Evolutionary conservation across 2,329 filamentous ascomycete genomes (phyloP).

Genomic region (Epicoccum nigrum): DNA sequence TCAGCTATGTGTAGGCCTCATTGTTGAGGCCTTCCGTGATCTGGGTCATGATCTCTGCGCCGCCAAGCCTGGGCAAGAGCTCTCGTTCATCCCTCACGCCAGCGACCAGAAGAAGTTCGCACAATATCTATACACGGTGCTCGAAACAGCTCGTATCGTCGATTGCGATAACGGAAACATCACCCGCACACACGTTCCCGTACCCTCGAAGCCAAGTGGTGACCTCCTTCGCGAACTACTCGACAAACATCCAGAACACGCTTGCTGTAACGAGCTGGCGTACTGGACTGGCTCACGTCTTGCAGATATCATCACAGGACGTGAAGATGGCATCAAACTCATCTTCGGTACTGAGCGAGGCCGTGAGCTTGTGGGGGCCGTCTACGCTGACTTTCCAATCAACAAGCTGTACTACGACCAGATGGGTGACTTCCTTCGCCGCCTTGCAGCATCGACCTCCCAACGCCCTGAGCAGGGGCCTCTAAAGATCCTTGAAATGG

Average conservation of each 20-base stretch:
- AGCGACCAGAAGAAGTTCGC: conserved; percentile 21
- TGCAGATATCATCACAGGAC: conserved; percentile 46
- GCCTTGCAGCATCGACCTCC: neutral
- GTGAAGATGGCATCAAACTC: conserved; percentile 46
- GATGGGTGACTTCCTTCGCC: conserved; percentile 22
- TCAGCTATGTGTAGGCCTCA: conserved; percentile 28
- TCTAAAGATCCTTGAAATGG: conserved; percentile 46
- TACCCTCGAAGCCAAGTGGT: neutral
- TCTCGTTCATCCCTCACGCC: conserved; percentile 14
- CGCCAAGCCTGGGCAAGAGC: conserved; percentile 4
- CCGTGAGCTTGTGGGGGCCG: conserved; percentile 2
- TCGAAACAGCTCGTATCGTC: conserved; percentile 20
- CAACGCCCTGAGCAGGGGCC: conserved; percentile 4
- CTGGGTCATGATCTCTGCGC: conserved; percentile 23
- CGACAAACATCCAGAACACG: conserved; percentile 41
- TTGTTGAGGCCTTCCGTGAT: conserved; percentile 35
- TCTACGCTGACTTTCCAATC: conserved; percentile 4
- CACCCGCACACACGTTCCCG: conserved; percentile 4
- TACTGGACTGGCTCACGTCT: conserved; percentile 42
- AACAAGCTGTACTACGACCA: conserved; percentile 19
- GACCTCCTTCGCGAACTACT: conserved; percentile 36
- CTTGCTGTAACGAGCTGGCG: conserved; percentile 39
- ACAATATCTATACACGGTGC: conserved; percentile 22
- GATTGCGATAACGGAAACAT: neutral
- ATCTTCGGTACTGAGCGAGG: conserved; percentile 44